Base-by-base conservation (phyloP, 805 yeast genomes). In the Myxozyma sirexii region DNA sequence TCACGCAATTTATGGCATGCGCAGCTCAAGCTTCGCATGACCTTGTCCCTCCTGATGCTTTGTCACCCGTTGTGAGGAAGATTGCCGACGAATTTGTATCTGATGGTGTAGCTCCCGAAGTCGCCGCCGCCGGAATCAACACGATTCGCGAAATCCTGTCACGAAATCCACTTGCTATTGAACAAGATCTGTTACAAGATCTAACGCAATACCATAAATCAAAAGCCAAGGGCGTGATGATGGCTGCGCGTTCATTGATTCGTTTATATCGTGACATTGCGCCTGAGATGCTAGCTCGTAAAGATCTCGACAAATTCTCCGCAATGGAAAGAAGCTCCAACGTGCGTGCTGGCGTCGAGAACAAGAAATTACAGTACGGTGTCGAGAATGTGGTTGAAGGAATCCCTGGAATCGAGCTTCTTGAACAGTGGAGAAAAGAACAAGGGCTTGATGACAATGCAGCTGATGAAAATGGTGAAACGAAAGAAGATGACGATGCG, bases 81-180 rank as follows among this genome's bases (percentile, higher is more conserved):
- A 85, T 94, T 66, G 98, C 99, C 0, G 96, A 94, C 75, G 99
- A 94, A 75, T 94, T 94, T 70, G 97, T 94, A 26, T 88, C 96
- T 67, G 98, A 94, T 71, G 99, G 99, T 80, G 99, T 94, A 41
- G 91, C 97, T 15, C 85, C 96, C 35, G 97, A 94, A 75, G 99
- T 92, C 56, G 97, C 97, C 4, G 91, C 97, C 54, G 98, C 98
- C 3, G 99, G 99, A 70, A 81, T 94, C 66, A 94, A 94, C 74
- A 89, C 98, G 2, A 93, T 93, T 60, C 81, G 98, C 68, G 99
- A 94, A 75, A 90, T 94, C 59, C 80, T 92, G 64, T 75, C 97
- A 1, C 86, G 99, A 79, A 96, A 96, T 10, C 97, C 99, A 15
- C 79, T 93, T 65, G 97, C 98, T 26, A 91, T 94, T 68, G 97